Percentiles rank a stretch among this genome's conserved stretches.
These are phyloP conservation scores for Lepiota brunneoincarnata DNA, from an alignment of 768 basidiomycete genomes.

Conservation along the genomic window DNA sequence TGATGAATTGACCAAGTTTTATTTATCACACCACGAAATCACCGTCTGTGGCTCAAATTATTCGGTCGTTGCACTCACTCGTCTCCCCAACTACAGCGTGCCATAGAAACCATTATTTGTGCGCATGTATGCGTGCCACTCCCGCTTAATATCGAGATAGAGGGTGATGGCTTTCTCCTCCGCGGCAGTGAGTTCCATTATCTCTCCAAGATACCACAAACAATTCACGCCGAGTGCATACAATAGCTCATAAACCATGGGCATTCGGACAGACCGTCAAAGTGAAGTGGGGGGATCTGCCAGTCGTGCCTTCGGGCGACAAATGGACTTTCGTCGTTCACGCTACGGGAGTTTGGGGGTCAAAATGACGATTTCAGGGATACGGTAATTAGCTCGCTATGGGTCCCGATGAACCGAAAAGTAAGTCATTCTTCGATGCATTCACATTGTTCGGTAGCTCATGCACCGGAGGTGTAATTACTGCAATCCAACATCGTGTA, in stretches of 20 bases:
- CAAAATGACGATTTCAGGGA: not conserved
- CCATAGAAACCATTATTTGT: conserved; percentile 28
- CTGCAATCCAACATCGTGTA: not conserved
- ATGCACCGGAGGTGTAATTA: too few relatives aligned
- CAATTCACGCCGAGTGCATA: not conserved
- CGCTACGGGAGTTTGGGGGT: not conserved
- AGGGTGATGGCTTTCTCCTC: conserved; percentile 27
- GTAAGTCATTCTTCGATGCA: not conserved
- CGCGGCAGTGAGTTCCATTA: conserved; percentile 25
- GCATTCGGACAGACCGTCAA: conserved; percentile 25
- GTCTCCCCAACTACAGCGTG: conserved; percentile 21
- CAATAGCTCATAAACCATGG: conserved; percentile 28
- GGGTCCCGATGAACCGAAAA: not conserved
- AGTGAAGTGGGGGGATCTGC: conserved; percentile 27
- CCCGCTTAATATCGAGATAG: conserved; percentile 24
- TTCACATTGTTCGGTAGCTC: too few relatives aligned
- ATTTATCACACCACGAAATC: conserved; percentile 31
- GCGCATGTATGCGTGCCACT: conserved; percentile 28
- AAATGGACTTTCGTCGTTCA: conserved; percentile 31
- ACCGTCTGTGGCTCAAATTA: conserved; percentile 23
- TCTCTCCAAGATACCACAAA: not conserved
- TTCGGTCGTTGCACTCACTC: not conserved
- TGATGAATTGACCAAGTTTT: conserved; percentile 26
- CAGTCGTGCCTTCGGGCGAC: conserved; percentile 23
- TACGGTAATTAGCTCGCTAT: too few relatives aligned